Evolutionary conservation across 305 asterid species (phyloP), one percentile per base, ranked within the genome.

Genomic region (Fraxinus xanthoxyloides): DNA sequence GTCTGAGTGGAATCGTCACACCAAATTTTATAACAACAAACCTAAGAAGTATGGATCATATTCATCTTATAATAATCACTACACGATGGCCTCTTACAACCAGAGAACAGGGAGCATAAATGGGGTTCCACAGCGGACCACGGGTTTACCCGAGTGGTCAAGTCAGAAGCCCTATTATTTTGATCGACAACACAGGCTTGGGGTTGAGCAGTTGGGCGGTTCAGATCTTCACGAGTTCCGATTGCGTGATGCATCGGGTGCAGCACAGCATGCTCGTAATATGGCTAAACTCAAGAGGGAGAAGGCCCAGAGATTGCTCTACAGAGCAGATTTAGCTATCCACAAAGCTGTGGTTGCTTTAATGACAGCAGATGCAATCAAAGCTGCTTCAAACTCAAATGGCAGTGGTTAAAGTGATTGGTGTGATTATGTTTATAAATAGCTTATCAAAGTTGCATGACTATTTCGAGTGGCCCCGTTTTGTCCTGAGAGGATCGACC

Each of bases 231-330:
- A 86, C 1, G 97, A 97, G 89, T 89, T 90, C 81, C 91, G 87
- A 78, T 80, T 92, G 40, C 92, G 93, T 17, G 98, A 97, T 75
- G 95, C 97, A 75, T 81, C 93, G 2, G 82, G 90, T 84, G 97
- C 95, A 13, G 93, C 97, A 17, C 85, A 80, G 79, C 92, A 87
- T 75, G 97, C 98, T 5, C 85, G 7, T 8, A 84, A 82, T 63
- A 36, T 92, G 91, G 99, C 99, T 7, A 93, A 90, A 89, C 86
- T 92, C 72, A 97, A 94, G 92, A 91, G 95, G 76, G 95, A 92
- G 80, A 91, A 73, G 85, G 99, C 99, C 56, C 94, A 89, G 38
- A 93, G 88, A 86, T 80, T 93, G 89, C 85, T 92, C 46, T 85
- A 79, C 77, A 88, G 86, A 82, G 99, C 99, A 78, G 98, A 97